A percentile compares a stretch with the other conserved stretches of the same genome.
Conservation (phyloP, 148 eudicot species). For the Rhododendron molle region DNA sequence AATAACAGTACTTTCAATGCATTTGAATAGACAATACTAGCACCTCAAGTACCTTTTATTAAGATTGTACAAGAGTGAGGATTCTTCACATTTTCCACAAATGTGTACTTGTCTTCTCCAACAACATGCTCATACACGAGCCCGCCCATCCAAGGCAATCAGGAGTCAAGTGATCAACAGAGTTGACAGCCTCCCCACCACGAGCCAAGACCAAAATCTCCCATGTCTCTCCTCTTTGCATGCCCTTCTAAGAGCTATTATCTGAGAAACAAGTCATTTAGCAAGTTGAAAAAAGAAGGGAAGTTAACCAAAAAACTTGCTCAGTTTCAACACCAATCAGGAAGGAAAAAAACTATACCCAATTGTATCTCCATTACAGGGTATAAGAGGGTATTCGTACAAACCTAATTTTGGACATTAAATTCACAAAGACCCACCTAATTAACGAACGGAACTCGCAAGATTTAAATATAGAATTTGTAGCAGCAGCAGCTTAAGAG, state of each 20-base stretch:
- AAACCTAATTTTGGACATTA: background rate
- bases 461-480: background rate
- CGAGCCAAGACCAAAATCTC: constrained; percentile 97
- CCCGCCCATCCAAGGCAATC: constrained; percentile 99
- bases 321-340: background rate
- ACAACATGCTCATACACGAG: constrained; percentile 92
- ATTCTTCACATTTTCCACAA: constrained; percentile 91
- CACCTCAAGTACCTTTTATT: constrained; percentile 58
- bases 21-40: too few relatives aligned
- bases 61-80: constrained; percentile 93
- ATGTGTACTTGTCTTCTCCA: constrained; percentile 94
- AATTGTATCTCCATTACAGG: background rate
- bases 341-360: background rate
- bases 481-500: background rate
- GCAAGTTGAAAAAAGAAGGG: background rate
- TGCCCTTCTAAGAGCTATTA: constrained; percentile 92
- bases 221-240: constrained; percentile 94
- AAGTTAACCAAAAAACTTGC: background rate
- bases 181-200: constrained; percentile 95
- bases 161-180: constrained; percentile 85
- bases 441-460: background rate
- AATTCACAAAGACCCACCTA: background rate
- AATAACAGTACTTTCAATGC: too few relatives aligned
- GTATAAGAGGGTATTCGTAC: background rate
- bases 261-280: constrained; percentile 32